Percentiles rank a stretch among this genome's conserved stretches.
Evolutionary conservation across 208 protist species (phyloP).

Genomic region (Acanthamoeba healyi): DNA sequence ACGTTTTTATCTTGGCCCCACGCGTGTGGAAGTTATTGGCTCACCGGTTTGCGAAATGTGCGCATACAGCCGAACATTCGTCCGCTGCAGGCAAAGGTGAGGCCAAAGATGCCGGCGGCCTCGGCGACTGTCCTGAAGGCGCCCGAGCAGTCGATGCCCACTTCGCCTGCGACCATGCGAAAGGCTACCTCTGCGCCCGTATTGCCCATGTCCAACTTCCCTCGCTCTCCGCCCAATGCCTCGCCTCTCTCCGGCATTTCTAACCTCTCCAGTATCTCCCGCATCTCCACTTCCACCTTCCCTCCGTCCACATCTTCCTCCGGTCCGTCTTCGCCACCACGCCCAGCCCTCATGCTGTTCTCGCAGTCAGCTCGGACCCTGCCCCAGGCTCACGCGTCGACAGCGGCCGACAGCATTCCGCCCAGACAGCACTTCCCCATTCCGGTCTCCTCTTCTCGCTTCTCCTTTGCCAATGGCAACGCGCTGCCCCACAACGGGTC

Average conservation of each 20-base stretch:
- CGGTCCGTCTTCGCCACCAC: background rate
- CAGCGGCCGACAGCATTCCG: background rate
- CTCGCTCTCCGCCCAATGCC: conserved; percentile 7
- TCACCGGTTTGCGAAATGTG: too few relatives aligned
- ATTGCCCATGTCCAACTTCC: background rate
- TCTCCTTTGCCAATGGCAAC: background rate
- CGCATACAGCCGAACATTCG: too few relatives aligned
- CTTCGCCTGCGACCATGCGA: conserved; percentile 12
- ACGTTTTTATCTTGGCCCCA: too few relatives aligned
- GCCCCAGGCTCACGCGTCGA: background rate
- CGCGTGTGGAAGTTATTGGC: too few relatives aligned
- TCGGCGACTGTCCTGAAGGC: background rate
- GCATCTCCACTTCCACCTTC: background rate
- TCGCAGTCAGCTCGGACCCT: conserved; percentile 37
- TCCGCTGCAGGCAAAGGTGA: too few relatives aligned
- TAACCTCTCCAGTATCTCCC: too few relatives aligned
- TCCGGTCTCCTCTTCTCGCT: background rate
- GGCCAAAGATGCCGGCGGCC: background rate
- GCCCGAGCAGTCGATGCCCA: background rate
- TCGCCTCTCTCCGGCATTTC: background rate
- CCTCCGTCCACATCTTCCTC: background rate
- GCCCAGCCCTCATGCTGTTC: background rate
- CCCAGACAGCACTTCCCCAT: background rate
- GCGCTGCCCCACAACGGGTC: background rate
- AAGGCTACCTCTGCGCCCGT: conserved; percentile 49